phyloP scores from a whole-genome alignment of 2,329 filamentous ascomycete genomes.

The Cercospora sesami region DNA sequence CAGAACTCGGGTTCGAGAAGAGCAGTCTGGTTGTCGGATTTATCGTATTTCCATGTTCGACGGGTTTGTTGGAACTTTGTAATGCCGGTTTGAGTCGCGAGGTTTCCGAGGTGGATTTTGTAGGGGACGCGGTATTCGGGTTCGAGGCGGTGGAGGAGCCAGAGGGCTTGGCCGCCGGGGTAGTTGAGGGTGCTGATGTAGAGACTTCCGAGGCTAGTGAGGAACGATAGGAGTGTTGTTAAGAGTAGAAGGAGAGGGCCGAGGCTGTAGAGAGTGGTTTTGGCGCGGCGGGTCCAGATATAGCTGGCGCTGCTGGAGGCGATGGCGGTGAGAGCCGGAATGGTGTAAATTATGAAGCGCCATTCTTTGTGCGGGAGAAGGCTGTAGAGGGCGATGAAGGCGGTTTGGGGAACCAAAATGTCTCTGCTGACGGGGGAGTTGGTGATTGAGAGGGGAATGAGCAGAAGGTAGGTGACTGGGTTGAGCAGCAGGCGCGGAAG shows the following conservation, averaged over 20 bases:
- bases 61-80: slow-evolving; percentile 58
- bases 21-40: slow-evolving; percentile 52
- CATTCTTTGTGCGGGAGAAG: slow-evolving; percentile 93
- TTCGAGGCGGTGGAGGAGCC: slow-evolving; percentile 41
- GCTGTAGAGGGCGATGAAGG: slow-evolving; percentile 79
- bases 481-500: slow-evolving; percentile 83
- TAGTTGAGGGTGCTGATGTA: slow-evolving; percentile 87
- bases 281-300: slow-evolving; percentile 61
- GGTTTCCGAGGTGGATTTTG: slow-evolving; percentile 58
- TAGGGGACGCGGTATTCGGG: slow-evolving; percentile 20
- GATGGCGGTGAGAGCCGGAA: slow-evolving; percentile 76
- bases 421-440: slow-evolving; percentile 53
- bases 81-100: slow-evolving; percentile 64
- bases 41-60: slow-evolving; percentile 58
- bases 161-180: slow-evolving; percentile 79
- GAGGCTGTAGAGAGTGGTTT: slow-evolving; percentile 58
- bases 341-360: slow-evolving; percentile 86
- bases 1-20: slow-evolving; percentile 57
- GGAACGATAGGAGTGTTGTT: slow-evolving; percentile 62
- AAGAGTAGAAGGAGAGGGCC: slow-evolving; percentile 57
- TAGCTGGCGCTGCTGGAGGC: slow-evolving; percentile 72
- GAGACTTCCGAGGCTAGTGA: slow-evolving; percentile 66
- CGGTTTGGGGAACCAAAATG: slow-evolving; percentile 63
- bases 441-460: slow-evolving; percentile 53
- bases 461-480: slow-evolving; percentile 61